These are phyloP conservation scores for Phytophthora palmivora DNA, from an alignment of 352 stramenopile genomes.

Conservation along the genomic window DNA sequence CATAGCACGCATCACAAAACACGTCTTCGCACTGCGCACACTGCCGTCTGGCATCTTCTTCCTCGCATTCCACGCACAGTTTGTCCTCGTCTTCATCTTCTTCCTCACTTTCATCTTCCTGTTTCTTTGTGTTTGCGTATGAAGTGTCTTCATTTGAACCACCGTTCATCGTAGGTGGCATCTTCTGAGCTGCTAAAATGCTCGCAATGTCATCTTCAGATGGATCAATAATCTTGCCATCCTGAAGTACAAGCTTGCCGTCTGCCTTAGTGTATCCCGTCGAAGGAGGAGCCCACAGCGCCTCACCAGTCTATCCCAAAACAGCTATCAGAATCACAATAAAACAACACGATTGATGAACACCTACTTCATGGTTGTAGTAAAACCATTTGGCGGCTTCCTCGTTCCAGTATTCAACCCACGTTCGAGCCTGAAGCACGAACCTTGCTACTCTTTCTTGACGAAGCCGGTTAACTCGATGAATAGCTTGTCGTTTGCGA, in stretches of 20 bases:
- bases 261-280: constrained; percentile 80
- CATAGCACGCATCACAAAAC: constrained; percentile 81
- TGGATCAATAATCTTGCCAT: constrained; percentile 68
- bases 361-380: constrained; percentile 65
- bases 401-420: constrained; percentile 84
- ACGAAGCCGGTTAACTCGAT: constrained; percentile 39
- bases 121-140: constrained; percentile 1
- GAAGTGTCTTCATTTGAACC: constrained; percentile 3
- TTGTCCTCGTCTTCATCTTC: constrained; percentile 66
- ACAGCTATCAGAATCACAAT: neutral
- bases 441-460: constrained; percentile 45
- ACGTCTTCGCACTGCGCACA: constrained; percentile 83
- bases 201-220: constrained; percentile 44
- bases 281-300: constrained; percentile 68
- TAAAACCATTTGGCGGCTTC: constrained; percentile 80
- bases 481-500: constrained; percentile 56
- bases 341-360: neutral
- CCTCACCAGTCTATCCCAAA: constrained; percentile 58
- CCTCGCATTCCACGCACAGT: constrained; percentile 82
- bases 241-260: constrained; percentile 71
- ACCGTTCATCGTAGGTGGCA: constrained; percentile 15
- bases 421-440: constrained; percentile 55
- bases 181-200: constrained; percentile 35
- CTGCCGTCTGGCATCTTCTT: constrained; percentile 67
- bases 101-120: constrained; percentile 29